Evolutionary conservation across 345 rosid species (phyloP), one percentile per base, ranked within the genome.

Genomic region (Eucalyptus marginata): DNA sequence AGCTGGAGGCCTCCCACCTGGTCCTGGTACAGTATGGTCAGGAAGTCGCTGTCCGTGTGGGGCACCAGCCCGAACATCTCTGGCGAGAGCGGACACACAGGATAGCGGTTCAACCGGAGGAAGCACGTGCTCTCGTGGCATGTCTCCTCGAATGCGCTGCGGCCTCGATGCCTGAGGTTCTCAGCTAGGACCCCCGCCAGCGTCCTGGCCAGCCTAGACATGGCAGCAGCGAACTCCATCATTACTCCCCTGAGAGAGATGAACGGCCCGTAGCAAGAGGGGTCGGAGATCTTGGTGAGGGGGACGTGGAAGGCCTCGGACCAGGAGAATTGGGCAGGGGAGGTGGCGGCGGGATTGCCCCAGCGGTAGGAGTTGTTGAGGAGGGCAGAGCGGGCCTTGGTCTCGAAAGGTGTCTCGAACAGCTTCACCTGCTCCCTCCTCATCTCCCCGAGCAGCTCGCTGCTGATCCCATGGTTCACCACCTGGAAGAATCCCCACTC

Each of bases 401-500:
- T 87, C 31, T 91, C 91, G 79, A 94, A 95, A 20, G 96, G 93
- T 36, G 92, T 59, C 56, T 84, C 88, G 79, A 95, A 95, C 91
- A 95, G 33, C 89, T 89, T 86, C 88, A 88, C 88, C 64, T 95
- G 96, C 76, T 94, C 95, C 27, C 59, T 88, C 89, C 93, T 93
- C 94, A 94, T 95, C 88, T 86, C 91, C 89, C 47, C 52, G 10
- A 95, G 89, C 6, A 94, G 88, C 80, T 90, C 93, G 25, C 88
- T 81, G 52, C 91, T 92, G 24, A 94, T 93, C 7, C 97, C 97
- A 87, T 95, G 96, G 91, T 93, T 94, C 58, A 94, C 94, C 20
- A 94, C 96, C 89, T 94, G 97, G 91, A 95, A 95, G 91, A 95
- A 95, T 7, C 97, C 97, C 96, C 97, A 94, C 86, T 95, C 94